Base-by-base conservation (phyloP, 2,329 filamentous ascomycete genomes). In the Diaporthe nobilis region DNA sequence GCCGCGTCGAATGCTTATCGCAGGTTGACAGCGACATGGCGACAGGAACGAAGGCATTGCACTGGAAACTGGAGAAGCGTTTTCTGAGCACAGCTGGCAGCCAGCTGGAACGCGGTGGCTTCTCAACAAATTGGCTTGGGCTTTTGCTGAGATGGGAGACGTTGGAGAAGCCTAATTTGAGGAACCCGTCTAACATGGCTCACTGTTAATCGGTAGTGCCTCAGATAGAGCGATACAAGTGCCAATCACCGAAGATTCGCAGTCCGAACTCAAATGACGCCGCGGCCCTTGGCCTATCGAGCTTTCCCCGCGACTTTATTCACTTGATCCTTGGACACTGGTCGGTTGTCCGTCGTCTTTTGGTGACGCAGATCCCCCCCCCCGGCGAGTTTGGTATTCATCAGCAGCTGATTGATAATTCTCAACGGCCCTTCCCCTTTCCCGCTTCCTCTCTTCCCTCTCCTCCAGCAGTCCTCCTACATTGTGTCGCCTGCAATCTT, bases 101-200 rank as follows among this genome's bases (percentile, higher is more conserved):
- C 53, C 68, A 44, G 71, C 71, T 72, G 71, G 25, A 7, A 42
- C 34, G 10, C 37, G 12, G 34, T 51, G 47, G 39, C 42, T 55
- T 39, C 74, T 75, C 74, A 75, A 75, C 74, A 75, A 75, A 68
- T 44, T 47, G 70, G 74, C 31, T 42, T 60, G 74, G 74, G 60
- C 61, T 60, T 75, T 68, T 75, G 74, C 55, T 73, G 70, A 47
- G 63, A 42, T 39, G 3, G 57, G 51, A 9, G 44, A 4, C 15
- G 37, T 17, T 10, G 25, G 17, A 20, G 3, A 28, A 39, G n/a
- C 53, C 53, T 31, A 20, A 8, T 22, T 55, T 17, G 3, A 55
- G 47, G 68, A 63, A 34, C 60, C 39, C 13, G 5, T 9, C 60
- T 75, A 75, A 53, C 74, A 25, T 13, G 9, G 5, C 2, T 7